phyloP scores from a whole-genome alignment of 495 filamentous ascomycete species.

The Xylaria sp. region DNA sequence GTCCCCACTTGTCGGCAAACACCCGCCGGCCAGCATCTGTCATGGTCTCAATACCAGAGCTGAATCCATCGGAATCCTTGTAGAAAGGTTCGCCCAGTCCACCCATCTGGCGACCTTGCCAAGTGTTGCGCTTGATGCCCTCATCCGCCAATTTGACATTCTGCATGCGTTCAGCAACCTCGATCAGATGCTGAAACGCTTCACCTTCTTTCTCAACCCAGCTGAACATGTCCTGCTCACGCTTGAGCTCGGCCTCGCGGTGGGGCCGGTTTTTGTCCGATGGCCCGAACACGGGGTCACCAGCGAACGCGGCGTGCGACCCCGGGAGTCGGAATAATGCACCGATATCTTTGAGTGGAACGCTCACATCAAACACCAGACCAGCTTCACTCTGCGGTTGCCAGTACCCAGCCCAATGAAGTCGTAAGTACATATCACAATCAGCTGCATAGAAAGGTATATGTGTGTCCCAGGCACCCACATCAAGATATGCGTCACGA shows the following conservation, averaged over 20 bases:
- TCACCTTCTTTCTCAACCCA: constrained; percentile 46
- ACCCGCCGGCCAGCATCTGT: constrained; percentile 58
- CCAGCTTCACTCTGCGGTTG: constrained; percentile 55
- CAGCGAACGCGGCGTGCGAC: constrained; percentile 39
- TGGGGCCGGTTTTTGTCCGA: constrained; percentile 29
- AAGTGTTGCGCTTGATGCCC: constrained; percentile 53
- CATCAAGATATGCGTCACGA: constrained; percentile 54
- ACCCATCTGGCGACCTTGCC: constrained; percentile 61
- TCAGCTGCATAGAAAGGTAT: constrained; percentile 66
- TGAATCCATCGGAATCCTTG: constrained; percentile 60
- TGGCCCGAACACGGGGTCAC: constrained; percentile 35
- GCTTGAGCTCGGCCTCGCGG: constrained; percentile 37
- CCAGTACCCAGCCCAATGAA: constrained; percentile 60
- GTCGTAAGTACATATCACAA: constrained; percentile 63
- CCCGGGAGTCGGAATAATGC: constrained; percentile 52
- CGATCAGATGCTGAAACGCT: constrained; percentile 45
- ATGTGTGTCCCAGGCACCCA: constrained; percentile 67
- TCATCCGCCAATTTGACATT: constrained; percentile 41
- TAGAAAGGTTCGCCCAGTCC: constrained; percentile 66
- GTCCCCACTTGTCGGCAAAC: constrained; percentile 64
- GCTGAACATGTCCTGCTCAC: constrained; percentile 39
- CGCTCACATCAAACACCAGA: constrained; percentile 57
- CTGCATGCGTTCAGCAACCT: constrained; percentile 46
- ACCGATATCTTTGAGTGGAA: constrained; percentile 52
- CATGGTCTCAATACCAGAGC: constrained; percentile 53